A percentile compares a stretch with the other conserved stretches of the same genome.
Evolutionary conservation across 2,329 filamentous ascomycete genomes (phyloP).

Genomic region (Coccinonectria pachysandricola): DNA sequence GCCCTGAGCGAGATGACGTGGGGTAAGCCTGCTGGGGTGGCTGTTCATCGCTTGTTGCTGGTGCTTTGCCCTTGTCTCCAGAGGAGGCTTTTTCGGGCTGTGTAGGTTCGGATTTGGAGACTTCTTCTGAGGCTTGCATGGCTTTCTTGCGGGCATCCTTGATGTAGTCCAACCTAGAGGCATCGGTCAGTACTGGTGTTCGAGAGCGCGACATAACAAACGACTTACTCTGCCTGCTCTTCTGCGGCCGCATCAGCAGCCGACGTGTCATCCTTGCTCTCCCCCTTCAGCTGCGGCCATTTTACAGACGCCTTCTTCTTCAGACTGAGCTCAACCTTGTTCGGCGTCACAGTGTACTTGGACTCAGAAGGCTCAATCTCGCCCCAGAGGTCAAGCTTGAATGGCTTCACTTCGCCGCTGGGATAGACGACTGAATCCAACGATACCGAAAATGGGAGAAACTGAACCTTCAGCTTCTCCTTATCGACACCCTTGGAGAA

Average conservation of each 20-base stretch:
- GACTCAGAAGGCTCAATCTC: constrained; percentile 52
- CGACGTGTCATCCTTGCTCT: constrained; percentile 4
- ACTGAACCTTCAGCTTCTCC: constrained; percentile 29
- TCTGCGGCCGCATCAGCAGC: constrained; percentile 1
- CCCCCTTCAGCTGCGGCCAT: constrained; percentile 40
- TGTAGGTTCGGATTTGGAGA: constrained; percentile 1
- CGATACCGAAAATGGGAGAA: constrained; percentile 15
- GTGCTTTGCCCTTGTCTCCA: constrained; percentile 6
- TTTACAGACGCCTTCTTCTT: constrained; percentile 58
- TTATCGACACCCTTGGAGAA: constrained; percentile 33
- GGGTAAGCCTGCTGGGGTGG: constrained; percentile 55
- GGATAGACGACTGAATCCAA: constrained; percentile 24
- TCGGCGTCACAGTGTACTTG: constrained; percentile 56
- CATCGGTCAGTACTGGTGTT: constrained; percentile 2
- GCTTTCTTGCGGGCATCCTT: constrained; percentile 15
- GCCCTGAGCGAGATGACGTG: constrained; percentile 71
- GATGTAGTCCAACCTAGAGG: constrained; percentile 8
- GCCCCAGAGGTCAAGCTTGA: constrained; percentile 56
- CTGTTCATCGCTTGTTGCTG: constrained; percentile 1
- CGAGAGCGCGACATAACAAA: accelerated
- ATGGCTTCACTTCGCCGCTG: constrained; percentile 46
- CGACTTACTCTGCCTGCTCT: constrained; percentile 14
- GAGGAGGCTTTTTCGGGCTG: constrained; percentile 1
- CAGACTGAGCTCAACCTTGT: constrained; percentile 70
- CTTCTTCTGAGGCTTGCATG: constrained; percentile 6